These are phyloP conservation scores for Chaetoscypha palmicola DNA, from an alignment of 2,329 filamentous ascomycete species.

Conservation along the genomic window DNA sequence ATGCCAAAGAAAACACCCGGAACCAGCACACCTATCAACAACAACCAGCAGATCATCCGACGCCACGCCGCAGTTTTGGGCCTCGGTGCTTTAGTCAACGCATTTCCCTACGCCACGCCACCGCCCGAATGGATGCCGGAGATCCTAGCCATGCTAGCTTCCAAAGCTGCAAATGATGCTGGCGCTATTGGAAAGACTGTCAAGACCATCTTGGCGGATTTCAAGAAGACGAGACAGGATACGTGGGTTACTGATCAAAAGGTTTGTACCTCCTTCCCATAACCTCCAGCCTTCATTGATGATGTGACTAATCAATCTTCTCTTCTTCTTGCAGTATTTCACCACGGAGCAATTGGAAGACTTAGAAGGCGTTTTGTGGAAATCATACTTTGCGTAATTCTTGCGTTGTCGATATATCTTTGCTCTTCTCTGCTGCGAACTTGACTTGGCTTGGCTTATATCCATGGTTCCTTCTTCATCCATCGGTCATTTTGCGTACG, in stretches of 20 bases:
- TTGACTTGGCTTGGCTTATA: no score
- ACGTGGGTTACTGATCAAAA: slow-evolving; percentile 98
- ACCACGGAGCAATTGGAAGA: slow-evolving; percentile 90
- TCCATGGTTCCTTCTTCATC: no score
- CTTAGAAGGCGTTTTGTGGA: slow-evolving; percentile 93
- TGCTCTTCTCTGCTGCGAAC: no score
- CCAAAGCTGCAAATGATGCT: slow-evolving; percentile 77
- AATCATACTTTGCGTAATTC: slow-evolving; percentile 79
- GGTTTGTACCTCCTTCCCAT: slow-evolving; percentile 52
- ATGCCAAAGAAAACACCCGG: slow-evolving; percentile 68
- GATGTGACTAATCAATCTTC: no score
- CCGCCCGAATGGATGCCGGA: slow-evolving; percentile 93
- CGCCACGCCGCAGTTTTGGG: slow-evolving; percentile 89
- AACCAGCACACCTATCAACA: slow-evolving; percentile 63
- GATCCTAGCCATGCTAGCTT: slow-evolving; percentile 76
- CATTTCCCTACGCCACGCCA: slow-evolving; percentile 91
- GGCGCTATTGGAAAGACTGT: slow-evolving; percentile 94
- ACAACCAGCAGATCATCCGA: slow-evolving; percentile 69
- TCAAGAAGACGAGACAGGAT: slow-evolving; percentile 99
- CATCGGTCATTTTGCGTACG: no score
- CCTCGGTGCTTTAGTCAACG: slow-evolving; percentile 83
- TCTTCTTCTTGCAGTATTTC: slow-evolving; percentile 61
- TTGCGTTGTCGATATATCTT: no score
- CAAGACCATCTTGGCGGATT: slow-evolving; percentile 88
- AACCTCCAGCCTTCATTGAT: no score